Evolutionary conservation across 176 grass and related monocot genomes (phyloP).

Genomic region (Oryza glaberrima): DNA sequence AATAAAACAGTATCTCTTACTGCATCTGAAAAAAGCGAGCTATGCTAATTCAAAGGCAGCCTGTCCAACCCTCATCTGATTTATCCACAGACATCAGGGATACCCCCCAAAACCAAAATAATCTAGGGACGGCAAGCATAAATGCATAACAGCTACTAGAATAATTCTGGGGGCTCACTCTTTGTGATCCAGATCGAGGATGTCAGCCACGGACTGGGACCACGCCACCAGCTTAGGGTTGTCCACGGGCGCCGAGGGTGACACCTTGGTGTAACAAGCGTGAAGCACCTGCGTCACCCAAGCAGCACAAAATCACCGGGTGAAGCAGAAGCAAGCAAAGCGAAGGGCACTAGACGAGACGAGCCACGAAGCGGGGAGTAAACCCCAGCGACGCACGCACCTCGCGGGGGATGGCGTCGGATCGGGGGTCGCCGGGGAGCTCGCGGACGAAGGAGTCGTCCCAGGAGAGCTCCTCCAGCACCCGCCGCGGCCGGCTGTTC

Average conservation of each 20-base stretch:
- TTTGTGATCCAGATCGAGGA: conserved; percentile 94
- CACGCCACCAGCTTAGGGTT: conserved; percentile 77
- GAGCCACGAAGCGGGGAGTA: neutral
- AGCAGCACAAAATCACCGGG: neutral
- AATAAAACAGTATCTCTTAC: neutral
- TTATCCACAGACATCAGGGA: neutral
- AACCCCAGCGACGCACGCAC: conserved; percentile 12
- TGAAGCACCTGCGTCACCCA: conserved; percentile 55
- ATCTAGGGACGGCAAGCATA: neutral
- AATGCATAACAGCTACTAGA: neutral
- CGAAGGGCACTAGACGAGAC: neutral
- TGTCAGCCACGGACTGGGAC: conserved; percentile 71
- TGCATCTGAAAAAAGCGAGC: neutral
- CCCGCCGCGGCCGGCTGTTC: conserved; percentile 5
- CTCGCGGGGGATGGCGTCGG: conserved; percentile 65
- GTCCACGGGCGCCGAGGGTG: conserved; percentile 79
- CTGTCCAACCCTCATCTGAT: neutral
- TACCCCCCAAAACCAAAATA: neutral
- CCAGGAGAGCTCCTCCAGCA: conserved; percentile 82
- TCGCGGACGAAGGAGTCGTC: conserved; percentile 83
- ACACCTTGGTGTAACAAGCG: conserved; percentile 83
- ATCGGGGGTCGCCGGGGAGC: conserved; percentile 74
- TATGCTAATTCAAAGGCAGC: neutral
- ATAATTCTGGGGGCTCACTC: conserved; percentile 50
- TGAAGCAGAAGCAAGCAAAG: neutral